Evolutionary conservation across 176 grass and related monocot genomes (phyloP), one percentile per base, ranked within the genome.

Genomic region (Oryza punctata): DNA sequence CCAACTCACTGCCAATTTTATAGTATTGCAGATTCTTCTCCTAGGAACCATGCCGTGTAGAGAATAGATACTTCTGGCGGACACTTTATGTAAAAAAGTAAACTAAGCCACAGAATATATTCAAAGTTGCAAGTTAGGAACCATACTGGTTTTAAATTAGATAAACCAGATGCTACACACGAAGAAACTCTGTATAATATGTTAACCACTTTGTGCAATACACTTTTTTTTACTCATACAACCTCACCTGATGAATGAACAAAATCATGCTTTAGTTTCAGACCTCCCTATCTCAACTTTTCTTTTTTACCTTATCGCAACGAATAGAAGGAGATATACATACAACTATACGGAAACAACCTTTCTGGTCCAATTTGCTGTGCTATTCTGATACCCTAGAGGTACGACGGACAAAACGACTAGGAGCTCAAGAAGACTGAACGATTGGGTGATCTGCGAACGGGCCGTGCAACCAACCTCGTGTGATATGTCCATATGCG

Each of bases 391-490:
- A 84, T 76, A 82, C 28, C 41, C 70, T 73, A 72, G 18, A 84
- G 65, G 77, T 71, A 77, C 66, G 81, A 77, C 19, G 71, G 33
- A 13, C 30, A 10, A 64, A 65, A n/a, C 3, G 4, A 63, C 27
- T 7, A 15, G 25, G 78, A 79, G 37, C 52, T 92, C 84, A 90
- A 12, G 84, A 90, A 11, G 78, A 83, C 35, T 88, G 74, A 64
- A 92, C 5, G 27, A 94, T 82, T 64, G 92, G 82, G 52, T 91
- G 77, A 28, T 92, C 86, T 0, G 78, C 88, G 72, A 92, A 97
- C 5, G 88, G 76, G 32, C 94, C 94, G 2, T 92, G 81, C 46
- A 97, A 69, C 94, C 94, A 97, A 32, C 94, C 94, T 78, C 83
- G 88, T 21, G 94, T 88, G 23, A 97, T 94, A 73, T 92, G 85